A percentile compares a stretch with the other conserved stretches of the same genome.
These are phyloP conservation scores for Hymenoscyphus infarciens DNA, from an alignment of 2,329 filamentous ascomycete genomes.

Conservation along the genomic window DNA sequence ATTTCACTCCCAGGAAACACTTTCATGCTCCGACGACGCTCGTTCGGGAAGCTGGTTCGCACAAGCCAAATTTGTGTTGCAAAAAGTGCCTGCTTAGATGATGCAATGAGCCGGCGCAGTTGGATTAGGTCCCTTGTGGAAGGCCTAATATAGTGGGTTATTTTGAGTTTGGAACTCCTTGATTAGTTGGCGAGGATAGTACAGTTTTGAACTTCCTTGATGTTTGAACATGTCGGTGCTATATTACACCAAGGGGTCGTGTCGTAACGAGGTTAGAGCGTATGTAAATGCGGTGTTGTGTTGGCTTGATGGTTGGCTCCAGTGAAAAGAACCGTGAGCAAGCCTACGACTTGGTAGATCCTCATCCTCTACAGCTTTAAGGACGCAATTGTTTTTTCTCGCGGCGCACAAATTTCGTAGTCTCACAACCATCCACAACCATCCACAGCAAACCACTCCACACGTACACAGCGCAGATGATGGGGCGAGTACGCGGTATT, in stretches of 20 bases:
- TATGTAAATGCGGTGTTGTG: not conserved
- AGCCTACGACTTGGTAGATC: not conserved
- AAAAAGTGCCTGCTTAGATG: constrained; percentile 14
- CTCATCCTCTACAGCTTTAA: not conserved
- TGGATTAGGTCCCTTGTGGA: constrained; percentile 4
- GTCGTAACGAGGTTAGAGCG: not conserved
- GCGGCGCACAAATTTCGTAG: not conserved
- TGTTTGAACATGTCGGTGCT: not conserved
- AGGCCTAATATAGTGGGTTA: constrained; percentile 8
- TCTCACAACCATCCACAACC: not conserved
- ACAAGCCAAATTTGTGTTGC: not conserved
- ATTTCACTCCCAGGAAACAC: constrained; percentile 4
- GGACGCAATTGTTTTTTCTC: not conserved
- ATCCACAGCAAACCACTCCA: not conserved
- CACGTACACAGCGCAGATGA: not conserved
- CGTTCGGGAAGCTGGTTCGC: constrained; percentile 6
- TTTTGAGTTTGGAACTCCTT: not conserved
- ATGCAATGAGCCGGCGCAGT: constrained; percentile 19
- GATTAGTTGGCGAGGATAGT: not conserved
- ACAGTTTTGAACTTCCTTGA: constrained; percentile 11
- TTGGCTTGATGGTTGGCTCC: not conserved
- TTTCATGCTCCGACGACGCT: not conserved
- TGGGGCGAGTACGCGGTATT: constrained; percentile 1
- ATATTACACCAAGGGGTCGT: constrained; percentile 2
- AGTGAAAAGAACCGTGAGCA: not conserved